Evolutionary conservation across 2,329 filamentous ascomycete species (phyloP).

Genomic region (Ascochyta viciae-villosae): DNA sequence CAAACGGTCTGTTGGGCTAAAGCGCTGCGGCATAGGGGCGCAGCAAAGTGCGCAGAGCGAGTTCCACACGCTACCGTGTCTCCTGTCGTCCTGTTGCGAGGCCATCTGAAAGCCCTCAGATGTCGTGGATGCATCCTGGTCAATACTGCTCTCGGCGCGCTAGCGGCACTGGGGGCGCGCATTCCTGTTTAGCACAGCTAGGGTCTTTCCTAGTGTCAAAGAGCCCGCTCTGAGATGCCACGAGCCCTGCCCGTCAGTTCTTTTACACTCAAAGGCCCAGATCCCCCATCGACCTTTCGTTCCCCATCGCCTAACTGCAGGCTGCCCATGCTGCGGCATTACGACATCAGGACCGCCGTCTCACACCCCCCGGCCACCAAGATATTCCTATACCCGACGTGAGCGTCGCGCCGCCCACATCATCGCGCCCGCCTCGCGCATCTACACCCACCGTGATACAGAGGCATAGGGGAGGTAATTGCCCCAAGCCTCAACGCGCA

Average conservation of each 20-base stretch:
- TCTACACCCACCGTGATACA: background rate
- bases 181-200: slow-evolving; percentile 34
- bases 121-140: slow-evolving; percentile 10
- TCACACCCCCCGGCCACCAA: slow-evolving; percentile 24
- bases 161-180: slow-evolving; percentile 18
- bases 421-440: slow-evolving; percentile 2
- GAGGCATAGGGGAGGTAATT: slow-evolving; percentile 18
- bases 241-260: slow-evolving; percentile 34
- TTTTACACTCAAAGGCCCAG: slow-evolving; percentile 34
- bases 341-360: slow-evolving; percentile 30
- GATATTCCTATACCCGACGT: slow-evolving; percentile 18
- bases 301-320: slow-evolving; percentile 25
- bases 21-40: background rate
- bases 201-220: slow-evolving; percentile 32
- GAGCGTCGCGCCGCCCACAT: slow-evolving; percentile 25
- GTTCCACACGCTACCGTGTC: too few species aligned
- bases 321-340: slow-evolving; percentile 30
- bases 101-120: background rate
- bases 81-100: background rate
- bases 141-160: slow-evolving; percentile 18
- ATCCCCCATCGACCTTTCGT: slow-evolving; percentile 28
- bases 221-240: slow-evolving; percentile 30
- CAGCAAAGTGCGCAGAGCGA: background rate
- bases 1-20: too few species aligned
- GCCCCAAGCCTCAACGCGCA: slow-evolving; percentile 17